phyloP scores from a whole-genome alignment of 495 filamentous ascomycete species.

The Xylaria intraflava region DNA sequence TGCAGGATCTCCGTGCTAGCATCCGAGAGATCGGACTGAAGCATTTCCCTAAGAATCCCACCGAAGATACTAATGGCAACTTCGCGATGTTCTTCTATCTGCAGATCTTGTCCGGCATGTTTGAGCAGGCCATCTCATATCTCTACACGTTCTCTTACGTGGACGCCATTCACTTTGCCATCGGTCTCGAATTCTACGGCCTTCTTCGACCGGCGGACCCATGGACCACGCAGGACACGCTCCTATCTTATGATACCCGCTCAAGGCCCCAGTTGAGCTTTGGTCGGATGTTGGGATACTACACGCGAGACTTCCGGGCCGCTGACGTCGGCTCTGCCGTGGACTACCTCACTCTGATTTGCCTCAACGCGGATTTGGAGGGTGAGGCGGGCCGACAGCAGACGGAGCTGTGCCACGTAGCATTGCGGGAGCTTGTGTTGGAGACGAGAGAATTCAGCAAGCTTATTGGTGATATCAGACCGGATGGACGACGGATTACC shows the following conservation, averaged over 20 bases:
- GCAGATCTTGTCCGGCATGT: slow-evolving; percentile 85
- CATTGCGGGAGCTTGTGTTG: slow-evolving; percentile 87
- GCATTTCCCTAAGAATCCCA: slow-evolving; percentile 68
- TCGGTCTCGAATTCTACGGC: slow-evolving; percentile 85
- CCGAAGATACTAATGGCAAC: slow-evolving; percentile 60
- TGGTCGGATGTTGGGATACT: slow-evolving; percentile 83
- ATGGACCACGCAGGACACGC: slow-evolving; percentile 59
- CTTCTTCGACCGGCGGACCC: slow-evolving; percentile 78
- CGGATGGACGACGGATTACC: slow-evolving; percentile 72
- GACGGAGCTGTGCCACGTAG: slow-evolving; percentile 79
- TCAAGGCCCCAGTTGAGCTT: slow-evolving; percentile 88
- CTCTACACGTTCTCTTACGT: slow-evolving; percentile 84
- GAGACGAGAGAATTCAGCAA: slow-evolving; percentile 92
- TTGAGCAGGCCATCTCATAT: slow-evolving; percentile 87
- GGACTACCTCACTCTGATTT: slow-evolving; percentile 90
- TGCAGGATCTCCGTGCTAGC: slow-evolving; percentile 77
- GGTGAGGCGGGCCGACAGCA: slow-evolving; percentile 69
- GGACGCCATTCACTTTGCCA: slow-evolving; percentile 90
- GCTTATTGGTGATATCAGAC: slow-evolving; percentile 82
- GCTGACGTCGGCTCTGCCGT: slow-evolving; percentile 79
- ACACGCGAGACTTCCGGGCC: slow-evolving; percentile 90
- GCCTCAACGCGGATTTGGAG: slow-evolving; percentile 80
- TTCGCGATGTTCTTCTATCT: slow-evolving; percentile 91
- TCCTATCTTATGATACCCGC: slow-evolving; percentile 62
- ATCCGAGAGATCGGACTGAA: slow-evolving; percentile 82